Base-by-base conservation (phyloP, 73 alveolate genomes). In the Tetrahymena borealis region DNA sequence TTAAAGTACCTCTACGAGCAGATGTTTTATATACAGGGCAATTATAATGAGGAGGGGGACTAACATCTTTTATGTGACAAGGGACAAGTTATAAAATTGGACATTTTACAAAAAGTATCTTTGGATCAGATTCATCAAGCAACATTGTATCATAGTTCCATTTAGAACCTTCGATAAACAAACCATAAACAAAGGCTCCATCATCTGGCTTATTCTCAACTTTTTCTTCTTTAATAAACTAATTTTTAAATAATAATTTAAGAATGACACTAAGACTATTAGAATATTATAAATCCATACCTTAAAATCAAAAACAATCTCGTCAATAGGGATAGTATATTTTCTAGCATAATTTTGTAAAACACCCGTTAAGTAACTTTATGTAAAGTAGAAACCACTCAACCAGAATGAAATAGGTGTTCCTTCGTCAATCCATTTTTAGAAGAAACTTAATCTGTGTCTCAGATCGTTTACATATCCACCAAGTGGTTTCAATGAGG, bases 281-380 rank as follows among this genome's bases (percentile, higher is more conserved):
- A n/a, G n/a, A n/a, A n/a, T n/a, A n/a, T n/a, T n/a, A n/a, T n/a
- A n/a, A n/a, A n/a, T n/a, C n/a, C n/a, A n/a, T 32, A 98, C 97
- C 91, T 97, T 97, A 91, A 96, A 98, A 93, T 99, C 99, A 95
- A 98, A 99, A 37, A 96, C 95, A 90, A 99, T 97, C 90, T 97
- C 97, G 98, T 99, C 99, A 92, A 99, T 99, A 20, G 99, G 99
- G 39, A 98, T 97, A 92, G 96, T 98, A 92, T 96, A 94, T 91
- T 97, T 98, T 96, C 99, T 97, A 13, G 99, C 99, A 94, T 98
- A 99, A 94, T 99, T 99, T 96, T 99, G 99, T 43, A 98, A 94
- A 38, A 99, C 99, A 60, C 99, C 99, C 13, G 99, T 99, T 98
- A 99, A 96, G 98, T 98, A 99, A 78, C 99, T 99, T 94, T 99